Evolutionary conservation across 2,329 filamentous ascomycete genomes (phyloP), one percentile per base, ranked within the genome.

Genomic region (Phaeomoniella chlamydospora): DNA sequence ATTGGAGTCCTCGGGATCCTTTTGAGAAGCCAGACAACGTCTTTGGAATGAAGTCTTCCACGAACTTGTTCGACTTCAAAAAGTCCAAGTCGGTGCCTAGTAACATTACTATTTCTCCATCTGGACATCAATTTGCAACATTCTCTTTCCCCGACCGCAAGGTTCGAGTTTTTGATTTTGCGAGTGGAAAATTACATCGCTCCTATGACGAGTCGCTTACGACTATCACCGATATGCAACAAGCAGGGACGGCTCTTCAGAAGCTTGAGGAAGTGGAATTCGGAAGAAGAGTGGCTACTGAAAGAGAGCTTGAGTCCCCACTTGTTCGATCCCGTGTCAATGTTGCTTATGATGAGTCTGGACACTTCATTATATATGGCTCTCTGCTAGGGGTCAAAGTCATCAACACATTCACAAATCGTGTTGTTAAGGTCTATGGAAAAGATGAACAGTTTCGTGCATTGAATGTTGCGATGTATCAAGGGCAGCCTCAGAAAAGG

Each of bases 61-160:
- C 90, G 2, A 90, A 83, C 49, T 68, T 98, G 1, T 98, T 96
- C 51, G 88, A 94, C 36, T 96, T 98, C 64, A 96, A 93, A 52
- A 96, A 94, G 59, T 73, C 83, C 35, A 96, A 94, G 56, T 82
- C 86, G 0, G 72, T 80, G 1, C 87, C 88, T 0, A 74, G 77
- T 3, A 83, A 82, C 9, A 65, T 98, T 34, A 83, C 81, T 0
- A 72, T 98, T 33, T 94, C 90, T 0, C 86, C 87, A 0, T 80
- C 80, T 0, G 86, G 88, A 4, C 73, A 80, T 39, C 82, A 86
- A 40, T 90, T 98, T 51, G 85, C 81, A 2, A 80, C 85, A 0
- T 78, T 90, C 47, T 98, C 90, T 0, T 78, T 94, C 46, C 92
- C 90, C 0, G 90, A 98, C 56, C 77, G 90, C 38, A 92, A 93